phyloP scores from a whole-genome alignment of 768 basidiomycete species.

The Cubamyces sp. region DNA sequence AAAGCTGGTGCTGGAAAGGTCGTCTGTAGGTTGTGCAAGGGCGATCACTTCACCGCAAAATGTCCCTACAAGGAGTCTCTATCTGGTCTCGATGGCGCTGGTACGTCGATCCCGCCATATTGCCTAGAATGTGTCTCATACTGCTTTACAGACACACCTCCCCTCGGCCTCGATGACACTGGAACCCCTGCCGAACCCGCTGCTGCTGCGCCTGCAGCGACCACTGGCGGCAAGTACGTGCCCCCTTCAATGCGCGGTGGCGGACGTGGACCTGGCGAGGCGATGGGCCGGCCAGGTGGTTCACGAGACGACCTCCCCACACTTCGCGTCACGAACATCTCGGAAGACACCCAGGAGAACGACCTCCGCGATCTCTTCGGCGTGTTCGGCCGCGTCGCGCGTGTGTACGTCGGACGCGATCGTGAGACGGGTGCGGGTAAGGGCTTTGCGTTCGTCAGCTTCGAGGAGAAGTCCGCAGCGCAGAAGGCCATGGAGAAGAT shows the following conservation, averaged over 20 bases:
- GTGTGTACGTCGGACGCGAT: conserved; percentile 95
- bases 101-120: conserved; percentile 38
- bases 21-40: conserved; percentile 91
- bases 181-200: conserved; percentile 40
- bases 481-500: conserved; percentile 92
- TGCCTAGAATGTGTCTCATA: not conserved
- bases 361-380: conserved; percentile 93
- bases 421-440: conserved; percentile 94
- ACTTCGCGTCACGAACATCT: conserved; percentile 95
- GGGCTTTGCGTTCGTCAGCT: conserved; percentile 97
- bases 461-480: conserved; percentile 79
- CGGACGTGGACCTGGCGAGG: conserved; percentile 73
- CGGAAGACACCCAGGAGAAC: conserved; percentile 92
- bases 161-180: conserved; percentile 41
- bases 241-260: conserved; percentile 88
- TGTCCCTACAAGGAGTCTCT: conserved; percentile 98
- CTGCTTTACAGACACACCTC: conserved; percentile 40
- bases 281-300: conserved; percentile 64
- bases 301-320: conserved; percentile 93
- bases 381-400: conserved; percentile 78
- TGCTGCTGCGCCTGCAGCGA: conserved; percentile 38
- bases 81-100: conserved; percentile 66
- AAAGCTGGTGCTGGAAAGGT: conserved; percentile 87
- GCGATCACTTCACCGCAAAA: conserved; percentile 96
- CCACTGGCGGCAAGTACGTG: conserved; percentile 82